These are phyloP conservation scores for Ustilago loliicola DNA, from an alignment of 1,284 basidiomycete genomes.

Conservation along the genomic window DNA sequence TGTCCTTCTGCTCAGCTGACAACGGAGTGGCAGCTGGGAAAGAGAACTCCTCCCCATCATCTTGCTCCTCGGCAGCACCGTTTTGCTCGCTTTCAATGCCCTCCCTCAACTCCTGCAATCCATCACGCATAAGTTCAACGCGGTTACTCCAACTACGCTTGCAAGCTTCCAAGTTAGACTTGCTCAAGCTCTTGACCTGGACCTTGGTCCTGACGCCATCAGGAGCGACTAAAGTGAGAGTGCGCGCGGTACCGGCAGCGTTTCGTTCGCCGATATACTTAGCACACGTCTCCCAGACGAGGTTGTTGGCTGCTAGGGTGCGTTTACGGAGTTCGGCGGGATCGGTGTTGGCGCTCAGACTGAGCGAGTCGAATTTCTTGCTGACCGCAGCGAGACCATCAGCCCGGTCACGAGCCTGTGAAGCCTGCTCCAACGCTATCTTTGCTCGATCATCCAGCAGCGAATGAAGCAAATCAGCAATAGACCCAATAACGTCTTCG, in stretches of 20 bases:
- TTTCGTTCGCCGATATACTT: constrained; percentile 47
- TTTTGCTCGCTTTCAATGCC: constrained; percentile 38
- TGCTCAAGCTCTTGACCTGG: constrained; percentile 51
- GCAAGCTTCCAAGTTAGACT: constrained; percentile 55
- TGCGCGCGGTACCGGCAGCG: constrained; percentile 35
- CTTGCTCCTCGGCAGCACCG: constrained; percentile 12
- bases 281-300: constrained; percentile 53
- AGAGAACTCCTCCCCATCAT: constrained; percentile 39
- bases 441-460: constrained; percentile 56
- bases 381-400: constrained; percentile 29
- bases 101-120: constrained; percentile 52
- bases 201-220: constrained; percentile 49
- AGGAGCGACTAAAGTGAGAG: constrained; percentile 44
- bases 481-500: constrained; percentile 48
- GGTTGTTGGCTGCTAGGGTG: constrained; percentile 46
- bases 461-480: constrained; percentile 61
- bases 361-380: constrained; percentile 38
- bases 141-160: constrained; percentile 51
- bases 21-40: constrained; percentile 43
- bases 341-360: constrained; percentile 14
- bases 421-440: constrained; percentile 48
- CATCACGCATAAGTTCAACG: constrained; percentile 55
- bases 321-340: constrained; percentile 40
- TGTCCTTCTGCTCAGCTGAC: constrained; percentile 40
- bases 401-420: constrained; percentile 42